Evolutionary conservation across 139 green algal genomes (phyloP).

Genomic region (Chlorella vulgaris): DNA sequence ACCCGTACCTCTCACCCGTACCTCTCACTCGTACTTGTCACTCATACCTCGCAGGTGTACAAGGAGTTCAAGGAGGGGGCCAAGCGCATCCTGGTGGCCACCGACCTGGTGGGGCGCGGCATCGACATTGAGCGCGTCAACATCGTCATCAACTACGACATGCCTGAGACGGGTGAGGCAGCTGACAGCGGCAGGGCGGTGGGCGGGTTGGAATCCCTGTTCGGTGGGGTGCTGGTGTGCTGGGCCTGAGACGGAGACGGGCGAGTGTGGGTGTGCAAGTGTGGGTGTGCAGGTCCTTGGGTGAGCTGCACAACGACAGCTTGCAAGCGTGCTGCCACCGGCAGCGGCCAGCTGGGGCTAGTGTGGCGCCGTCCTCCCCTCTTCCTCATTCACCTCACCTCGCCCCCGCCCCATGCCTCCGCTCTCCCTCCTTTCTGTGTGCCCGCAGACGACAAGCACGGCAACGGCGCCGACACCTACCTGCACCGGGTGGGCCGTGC

Average conservation of each 20-base stretch:
- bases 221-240: not conserved
- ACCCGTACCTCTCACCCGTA: not conserved
- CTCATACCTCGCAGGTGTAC: slow-evolving; percentile 83
- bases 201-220: not conserved
- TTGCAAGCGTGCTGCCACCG: too few species aligned
- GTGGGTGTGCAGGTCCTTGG: too few species aligned
- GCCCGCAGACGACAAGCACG: slow-evolving; percentile 71
- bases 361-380: too few species aligned
- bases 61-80: slow-evolving; percentile 95
- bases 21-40: not conserved
- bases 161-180: slow-evolving; percentile 86
- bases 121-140: slow-evolving; percentile 99
- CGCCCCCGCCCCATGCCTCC: not conserved
- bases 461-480: slow-evolving; percentile 98
- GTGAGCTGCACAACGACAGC: too few species aligned
- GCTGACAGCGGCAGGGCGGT: not conserved
- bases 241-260: not conserved
- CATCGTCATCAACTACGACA: slow-evolving; percentile 99
- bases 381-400: too few species aligned
- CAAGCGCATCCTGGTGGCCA: slow-evolving; percentile 98
- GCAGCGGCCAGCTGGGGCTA: too few species aligned
- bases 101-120: slow-evolving; percentile 95
- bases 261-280: not conserved
- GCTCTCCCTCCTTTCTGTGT: not conserved
- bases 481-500: slow-evolving; percentile 96